Evolutionary conservation across 2,329 filamentous ascomycete genomes (phyloP).

Genomic region (Pseudogymnoascus sp.): DNA sequence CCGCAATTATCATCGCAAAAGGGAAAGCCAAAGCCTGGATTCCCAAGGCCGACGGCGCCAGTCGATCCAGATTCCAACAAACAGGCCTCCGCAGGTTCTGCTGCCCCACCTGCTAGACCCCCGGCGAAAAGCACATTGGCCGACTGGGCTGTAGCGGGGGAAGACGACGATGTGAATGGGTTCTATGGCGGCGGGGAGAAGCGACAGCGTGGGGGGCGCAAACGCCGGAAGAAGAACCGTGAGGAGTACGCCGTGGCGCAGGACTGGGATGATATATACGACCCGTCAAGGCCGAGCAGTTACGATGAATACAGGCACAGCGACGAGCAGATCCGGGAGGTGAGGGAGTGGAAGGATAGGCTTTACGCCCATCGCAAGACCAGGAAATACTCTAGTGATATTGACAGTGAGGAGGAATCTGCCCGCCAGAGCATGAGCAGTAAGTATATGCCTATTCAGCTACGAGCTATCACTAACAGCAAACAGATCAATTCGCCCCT

Average conservation of each 20-base stretch:
- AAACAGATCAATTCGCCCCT: conserved; percentile 51
- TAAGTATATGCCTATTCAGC: conserved; percentile 27
- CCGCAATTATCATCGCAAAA: conserved; percentile 59
- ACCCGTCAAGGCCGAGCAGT: conserved; percentile 72
- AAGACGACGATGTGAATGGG: conserved; percentile 69
- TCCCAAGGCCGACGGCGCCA: conserved; percentile 40
- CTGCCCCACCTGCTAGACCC: conserved; percentile 31
- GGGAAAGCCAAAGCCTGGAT: conserved; percentile 53
- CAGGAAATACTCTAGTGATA: conserved; percentile 39
- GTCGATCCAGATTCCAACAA: conserved; percentile 18
- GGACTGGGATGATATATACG: conserved; percentile 90
- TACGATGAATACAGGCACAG: conserved; percentile 79
- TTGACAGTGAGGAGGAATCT: conserved; percentile 39
- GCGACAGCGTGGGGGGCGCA: conserved; percentile 61
- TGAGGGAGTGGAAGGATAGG: conserved; percentile 77
- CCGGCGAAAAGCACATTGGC: conserved; percentile 62
- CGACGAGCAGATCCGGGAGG: conserved; percentile 73
- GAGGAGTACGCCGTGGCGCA: conserved; percentile 52
- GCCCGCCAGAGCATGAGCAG: conserved; percentile 36
- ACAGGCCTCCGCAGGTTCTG: conserved; percentile 21
- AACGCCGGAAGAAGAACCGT: conserved; percentile 63
- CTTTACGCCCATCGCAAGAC: conserved; percentile 64
- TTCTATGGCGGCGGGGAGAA: conserved; percentile 58
- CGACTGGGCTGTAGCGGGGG: conserved; percentile 70
- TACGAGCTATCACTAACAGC: conserved; percentile 15